Evolutionary conservation across 2,329 filamentous ascomycete species (phyloP), one percentile per base, ranked within the genome.

Genomic region (Hypoxylon sp.): DNA sequence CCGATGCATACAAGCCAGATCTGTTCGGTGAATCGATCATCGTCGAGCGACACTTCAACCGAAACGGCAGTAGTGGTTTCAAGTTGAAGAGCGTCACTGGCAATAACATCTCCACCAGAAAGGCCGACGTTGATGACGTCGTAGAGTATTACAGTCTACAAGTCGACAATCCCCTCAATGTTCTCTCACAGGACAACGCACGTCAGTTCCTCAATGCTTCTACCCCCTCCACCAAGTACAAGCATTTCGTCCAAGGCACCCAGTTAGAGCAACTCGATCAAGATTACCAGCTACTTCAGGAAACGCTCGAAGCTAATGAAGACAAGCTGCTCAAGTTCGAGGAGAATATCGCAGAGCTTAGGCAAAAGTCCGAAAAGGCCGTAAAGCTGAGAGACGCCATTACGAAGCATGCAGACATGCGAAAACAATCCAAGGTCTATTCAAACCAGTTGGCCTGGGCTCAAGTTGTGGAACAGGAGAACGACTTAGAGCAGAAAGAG

Each of bases 141-240:
- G 87, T 91, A 30, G 94, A 99, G 69, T 95, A 90, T 68, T 97
- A 91, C 68, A 90, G 88, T 30, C 77, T 99, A 30, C 93, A 97
- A 69, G 91, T 99, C 49, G 93, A 97, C 67, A 99, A 99, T 63
- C 94, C 94, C 0, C 87, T 99, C 75, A 97, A 95, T 52, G 89
- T 97, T 5, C 79, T 99, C 12, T 96, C 92, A 0, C 94, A 99
- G 70, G 94, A 99, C 68, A 91, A 92, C 71, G 94, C 94, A 7
- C 86, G 94, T 7, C 89, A 96, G 51, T 99, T 99, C 64, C 80
- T 99, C 31, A 96, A 93, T 66, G 83, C 87, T 25, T 93, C 94
- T 8, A 89, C 85, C 2, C 83, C 91, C 0, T 76, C 82, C 3
- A 86, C 93, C 53, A 99, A 99, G 69, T 99, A 97, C 78, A 94